Conservation (phyloP, 495 filamentous ascomycete species). For the Xylaria longipes region DNA sequence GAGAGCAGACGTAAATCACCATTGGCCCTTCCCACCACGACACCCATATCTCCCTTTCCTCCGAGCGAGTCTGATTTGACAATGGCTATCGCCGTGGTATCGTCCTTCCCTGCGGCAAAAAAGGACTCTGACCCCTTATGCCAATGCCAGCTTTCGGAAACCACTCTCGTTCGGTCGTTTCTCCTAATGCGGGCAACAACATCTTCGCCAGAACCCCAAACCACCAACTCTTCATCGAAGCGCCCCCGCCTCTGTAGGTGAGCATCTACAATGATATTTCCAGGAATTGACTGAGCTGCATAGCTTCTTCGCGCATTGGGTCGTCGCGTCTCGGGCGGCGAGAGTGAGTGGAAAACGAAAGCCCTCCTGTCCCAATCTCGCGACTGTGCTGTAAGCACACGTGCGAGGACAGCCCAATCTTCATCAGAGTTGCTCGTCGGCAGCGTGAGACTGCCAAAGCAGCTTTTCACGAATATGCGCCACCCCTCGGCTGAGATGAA, state of each 20-base stretch:
- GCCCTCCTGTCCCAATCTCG: conserved; percentile 52
- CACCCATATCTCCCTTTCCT: conserved; percentile 28
- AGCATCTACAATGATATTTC: conserved; percentile 51
- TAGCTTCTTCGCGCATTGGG: conserved; percentile 7
- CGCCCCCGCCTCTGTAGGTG: conserved; percentile 35
- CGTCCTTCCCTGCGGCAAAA: conserved; percentile 45
- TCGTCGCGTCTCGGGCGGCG: conserved; percentile 18
- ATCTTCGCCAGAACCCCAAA: conserved; percentile 55
- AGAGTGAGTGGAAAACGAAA: conserved; percentile 40
- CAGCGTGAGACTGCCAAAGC: conserved; percentile 45
- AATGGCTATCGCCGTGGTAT: conserved; percentile 47
- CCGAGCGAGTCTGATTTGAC: conserved; percentile 28
- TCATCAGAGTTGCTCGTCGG: conserved; percentile 25
- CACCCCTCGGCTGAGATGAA: conserved; percentile 46
- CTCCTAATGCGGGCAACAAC: conserved; percentile 43
- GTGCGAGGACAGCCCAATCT: conserved; percentile 46
- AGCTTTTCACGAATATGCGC: conserved; percentile 48
- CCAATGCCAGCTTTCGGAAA: conserved; percentile 39
- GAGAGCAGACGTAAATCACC: conserved; percentile 49
- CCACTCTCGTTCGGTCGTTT: conserved; percentile 26
- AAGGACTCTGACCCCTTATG: conserved; percentile 37
- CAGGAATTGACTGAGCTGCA: conserved; percentile 34
- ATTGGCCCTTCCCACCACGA: conserved; percentile 51
- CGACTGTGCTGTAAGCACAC: conserved; percentile 48
- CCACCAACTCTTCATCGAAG: conserved; percentile 47